Evolutionary conservation across 2,329 filamentous ascomycete species (phyloP), one percentile per base, ranked within the genome.

Genomic region (Botrytis tulipae): DNA sequence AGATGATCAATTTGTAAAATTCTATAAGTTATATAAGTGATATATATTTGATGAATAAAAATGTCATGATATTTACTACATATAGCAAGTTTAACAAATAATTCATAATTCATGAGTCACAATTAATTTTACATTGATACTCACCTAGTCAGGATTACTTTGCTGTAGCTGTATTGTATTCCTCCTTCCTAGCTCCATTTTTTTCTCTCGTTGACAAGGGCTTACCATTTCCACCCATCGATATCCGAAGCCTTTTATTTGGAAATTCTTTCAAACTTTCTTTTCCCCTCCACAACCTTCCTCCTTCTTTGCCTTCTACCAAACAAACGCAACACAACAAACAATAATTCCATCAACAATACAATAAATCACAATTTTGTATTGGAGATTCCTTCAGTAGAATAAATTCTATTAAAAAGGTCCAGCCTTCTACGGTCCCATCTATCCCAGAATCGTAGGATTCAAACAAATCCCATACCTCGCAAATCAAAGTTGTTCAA

Each of bases 231-330:
- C 29, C 46, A 65, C 40, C 40, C n/a, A 46, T n/a, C 61, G 1
- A 57, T 57, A 57, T 57, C 66, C 66, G 66, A 69, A 69, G 25
- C 66, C 66, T 69, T 69, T 57, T 69, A 68, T 54, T 54, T 35
- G 51, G 35, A 65, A 42, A 66, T 67, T 66, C 61, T 72, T 72
- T 63, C 57, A 65, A 61, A 35, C 46, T 35, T 66, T 66, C 70
- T 65, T 72, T 42, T n/a, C 44, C 14, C 57, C 25, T 40, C 44
- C 44, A 62, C 44, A 61, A 46, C 40, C 63, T 60, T 48, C 62
- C 63, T 73, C 73, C 44, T 69, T 72, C 68, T 68, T 69, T 44
- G 46, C 65, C 25, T 51, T 35, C n/a, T n/a, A 25, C 18, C 35
- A 42, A 69, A 54, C 46, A 37, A 40, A 67, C 8, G 51, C 20